A percentile compares a stretch with the other conserved stretches of the same genome.
phyloP scores from a whole-genome alignment of 2,329 filamentous ascomycete genomes.

The Meredithiella fracta region DNA sequence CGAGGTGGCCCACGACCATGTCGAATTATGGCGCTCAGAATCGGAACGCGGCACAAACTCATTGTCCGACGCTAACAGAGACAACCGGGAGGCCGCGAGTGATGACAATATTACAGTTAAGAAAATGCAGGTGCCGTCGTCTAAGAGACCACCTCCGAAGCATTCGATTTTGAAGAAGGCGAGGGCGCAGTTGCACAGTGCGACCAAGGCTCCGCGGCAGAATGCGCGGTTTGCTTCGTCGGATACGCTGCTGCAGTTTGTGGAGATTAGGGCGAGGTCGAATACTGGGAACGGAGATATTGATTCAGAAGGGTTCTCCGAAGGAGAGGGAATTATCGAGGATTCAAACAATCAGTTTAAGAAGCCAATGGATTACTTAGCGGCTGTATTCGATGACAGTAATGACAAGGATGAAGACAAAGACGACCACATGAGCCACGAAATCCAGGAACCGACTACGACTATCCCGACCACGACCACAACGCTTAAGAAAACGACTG shows the following conservation, averaged over 20 bases:
- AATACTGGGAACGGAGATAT: neutral
- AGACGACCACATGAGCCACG: neutral
- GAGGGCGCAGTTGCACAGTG: conserved; percentile 28
- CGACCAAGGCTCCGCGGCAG: conserved; percentile 36
- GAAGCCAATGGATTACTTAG: neutral
- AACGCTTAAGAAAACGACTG: neutral
- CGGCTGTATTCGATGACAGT: neutral
- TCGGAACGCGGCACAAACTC: neutral
- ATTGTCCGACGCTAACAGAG: neutral
- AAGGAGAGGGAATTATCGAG: neutral
- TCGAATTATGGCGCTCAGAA: neutral
- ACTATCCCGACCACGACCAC: no score
- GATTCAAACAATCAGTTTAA: neutral
- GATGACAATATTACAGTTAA: conserved; percentile 2
- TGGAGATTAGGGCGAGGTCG: neutral
- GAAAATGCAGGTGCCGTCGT: conserved; percentile 22
- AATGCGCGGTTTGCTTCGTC: conserved; percentile 45
- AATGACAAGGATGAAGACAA: neutral
- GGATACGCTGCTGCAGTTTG: conserved; percentile 19
- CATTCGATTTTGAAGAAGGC: conserved; percentile 46
- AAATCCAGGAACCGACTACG: no score
- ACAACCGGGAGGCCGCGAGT: neutral
- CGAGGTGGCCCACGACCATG: neutral
- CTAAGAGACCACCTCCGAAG: conserved; percentile 24
- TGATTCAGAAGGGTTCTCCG: neutral